phyloP scores from a whole-genome alignment of 2,329 filamentous ascomycete genomes.

The Aspergillus thermomutatus region DNA sequence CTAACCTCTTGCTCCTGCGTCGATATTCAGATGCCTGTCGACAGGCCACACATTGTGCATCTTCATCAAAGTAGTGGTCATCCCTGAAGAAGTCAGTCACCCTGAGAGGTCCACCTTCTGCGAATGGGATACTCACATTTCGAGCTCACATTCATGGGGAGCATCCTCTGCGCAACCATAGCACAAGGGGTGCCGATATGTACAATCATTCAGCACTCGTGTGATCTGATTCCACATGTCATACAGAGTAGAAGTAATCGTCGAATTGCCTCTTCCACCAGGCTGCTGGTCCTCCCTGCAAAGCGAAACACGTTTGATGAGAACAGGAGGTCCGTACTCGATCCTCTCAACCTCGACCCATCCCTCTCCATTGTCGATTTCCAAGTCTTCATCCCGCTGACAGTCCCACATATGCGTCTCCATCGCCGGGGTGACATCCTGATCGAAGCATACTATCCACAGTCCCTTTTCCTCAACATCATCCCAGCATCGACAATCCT shows the following conservation, averaged over 20 bases:
- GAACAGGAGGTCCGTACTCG: neutral
- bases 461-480: slow-evolving; percentile 8
- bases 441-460: slow-evolving; percentile 10
- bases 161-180: neutral
- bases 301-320: neutral
- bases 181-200: neutral
- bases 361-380: neutral
- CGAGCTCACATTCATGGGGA: neutral
- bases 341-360: neutral
- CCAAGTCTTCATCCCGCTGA: neutral
- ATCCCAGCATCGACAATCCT: slow-evolving; percentile 1
- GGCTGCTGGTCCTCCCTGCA: neutral
- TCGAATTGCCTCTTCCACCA: neutral
- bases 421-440: slow-evolving; percentile 8
- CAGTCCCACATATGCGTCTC: neutral
- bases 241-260: neutral
- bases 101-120: neutral
- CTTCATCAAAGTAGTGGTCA: slow-evolving; percentile 13
- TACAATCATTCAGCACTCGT: neutral
- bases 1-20: neutral
- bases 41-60: slow-evolving; percentile 8
- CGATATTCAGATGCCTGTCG: neutral
- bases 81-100: neutral
- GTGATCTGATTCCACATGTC: neutral
- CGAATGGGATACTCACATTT: neutral